Conservation (phyloP, 2,329 filamentous ascomycete genomes). For the Aspergillus sp. region DNA sequence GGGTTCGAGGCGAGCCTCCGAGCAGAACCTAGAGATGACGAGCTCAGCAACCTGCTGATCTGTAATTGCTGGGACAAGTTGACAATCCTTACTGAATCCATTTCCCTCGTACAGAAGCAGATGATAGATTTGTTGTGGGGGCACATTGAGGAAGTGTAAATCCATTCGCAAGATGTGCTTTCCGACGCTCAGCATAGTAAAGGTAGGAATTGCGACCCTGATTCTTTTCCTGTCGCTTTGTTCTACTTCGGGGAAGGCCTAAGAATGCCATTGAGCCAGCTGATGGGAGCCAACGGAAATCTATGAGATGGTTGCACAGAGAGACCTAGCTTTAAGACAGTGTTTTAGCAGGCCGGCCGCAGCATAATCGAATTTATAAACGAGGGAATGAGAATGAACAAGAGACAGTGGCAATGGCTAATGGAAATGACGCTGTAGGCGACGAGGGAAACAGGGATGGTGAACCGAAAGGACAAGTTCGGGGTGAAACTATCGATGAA, state of each 20-base stretch:
- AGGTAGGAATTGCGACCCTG: constrained; percentile 7
- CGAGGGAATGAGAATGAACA: too few species aligned
- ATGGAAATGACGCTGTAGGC: too few species aligned
- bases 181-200: constrained; percentile 8
- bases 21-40: constrained; percentile 9
- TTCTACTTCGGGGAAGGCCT: constrained; percentile 8
- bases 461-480: too few species aligned
- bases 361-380: too few species aligned
- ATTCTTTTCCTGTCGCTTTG: constrained; percentile 2
- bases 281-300: background rate
- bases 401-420: too few species aligned
- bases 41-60: background rate
- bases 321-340: too few species aligned
- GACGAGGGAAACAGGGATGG: too few species aligned
- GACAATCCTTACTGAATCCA: constrained; percentile 9
- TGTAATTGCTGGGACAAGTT: background rate
- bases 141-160: constrained; percentile 8
- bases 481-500: too few species aligned
- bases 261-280: constrained; percentile 7
- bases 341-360: too few species aligned
- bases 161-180: constrained; percentile 7
- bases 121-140: constrained; percentile 10
- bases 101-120: constrained; percentile 10
- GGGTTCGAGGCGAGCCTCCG: constrained; percentile 4
- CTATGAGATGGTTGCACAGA: too few species aligned